Conservation (phyloP, 2,329 filamentous ascomycete species). For the Beauveria sp. region DNA sequence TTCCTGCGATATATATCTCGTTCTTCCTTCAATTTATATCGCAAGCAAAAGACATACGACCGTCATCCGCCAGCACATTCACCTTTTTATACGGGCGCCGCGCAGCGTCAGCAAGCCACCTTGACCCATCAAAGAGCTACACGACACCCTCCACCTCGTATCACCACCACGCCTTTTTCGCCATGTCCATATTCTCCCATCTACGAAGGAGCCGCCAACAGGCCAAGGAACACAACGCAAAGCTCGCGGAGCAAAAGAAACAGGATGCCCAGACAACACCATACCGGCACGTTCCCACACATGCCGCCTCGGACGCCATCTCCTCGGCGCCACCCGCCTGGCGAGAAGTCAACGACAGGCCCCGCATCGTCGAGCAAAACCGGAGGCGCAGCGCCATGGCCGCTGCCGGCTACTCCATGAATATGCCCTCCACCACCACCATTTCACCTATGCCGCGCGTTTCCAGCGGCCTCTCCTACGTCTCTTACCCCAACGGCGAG, state of each 20-base stretch:
- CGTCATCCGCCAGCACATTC: neutral
- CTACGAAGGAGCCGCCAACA: constrained; percentile 46
- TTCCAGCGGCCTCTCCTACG: constrained; percentile 38
- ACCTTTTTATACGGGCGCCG: neutral
- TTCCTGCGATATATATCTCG: neutral
- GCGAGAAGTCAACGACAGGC: constrained; percentile 36
- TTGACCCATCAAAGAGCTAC: neutral
- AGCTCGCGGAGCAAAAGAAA: constrained; percentile 40
- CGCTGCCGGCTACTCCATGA: constrained; percentile 30
- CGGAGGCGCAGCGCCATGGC: constrained; percentile 41
- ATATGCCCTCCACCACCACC: constrained; percentile 18
- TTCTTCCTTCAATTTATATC: neutral
- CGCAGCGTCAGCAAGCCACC: constrained; percentile 2
- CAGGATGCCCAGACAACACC: constrained; percentile 32
- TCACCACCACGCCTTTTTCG: constrained; percentile 2
- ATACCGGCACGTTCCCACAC: constrained; percentile 55
- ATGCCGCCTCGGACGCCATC: constrained; percentile 52
- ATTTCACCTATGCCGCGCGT: constrained; percentile 32
- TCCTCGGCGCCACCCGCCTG: constrained; percentile 45
- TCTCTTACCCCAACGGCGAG: constrained; percentile 38
- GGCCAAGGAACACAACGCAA: constrained; percentile 46
- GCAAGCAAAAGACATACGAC: neutral
- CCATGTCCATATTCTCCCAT: constrained; percentile 51
- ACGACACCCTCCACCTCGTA: neutral
- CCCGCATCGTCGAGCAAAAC: constrained; percentile 43